A percentile compares a stretch with the other conserved stretches of the same genome.
These are phyloP conservation scores for Suillus plorans DNA, from an alignment of 768 basidiomycete genomes.

Conservation along the genomic window DNA sequence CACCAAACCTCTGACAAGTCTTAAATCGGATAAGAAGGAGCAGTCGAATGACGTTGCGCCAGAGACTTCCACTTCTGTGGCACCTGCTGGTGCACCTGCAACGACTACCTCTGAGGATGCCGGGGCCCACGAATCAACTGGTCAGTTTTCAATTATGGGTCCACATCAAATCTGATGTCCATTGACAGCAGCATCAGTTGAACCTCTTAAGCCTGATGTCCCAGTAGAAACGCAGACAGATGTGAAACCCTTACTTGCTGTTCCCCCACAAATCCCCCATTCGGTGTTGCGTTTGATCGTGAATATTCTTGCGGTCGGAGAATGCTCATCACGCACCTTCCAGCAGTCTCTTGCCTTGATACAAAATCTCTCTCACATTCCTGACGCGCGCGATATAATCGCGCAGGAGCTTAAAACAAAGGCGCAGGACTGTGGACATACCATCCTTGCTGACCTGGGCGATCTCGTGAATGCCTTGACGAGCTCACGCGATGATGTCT, in stretches of 20 bases:
- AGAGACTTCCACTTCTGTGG: slow-evolving; percentile 14
- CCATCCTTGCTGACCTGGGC: slow-evolving; percentile 72
- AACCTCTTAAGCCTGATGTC: slow-evolving; percentile 24
- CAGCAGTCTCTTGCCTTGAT: slow-evolving; percentile 89
- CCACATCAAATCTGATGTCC: not conserved
- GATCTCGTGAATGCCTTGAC: slow-evolving; percentile 68
- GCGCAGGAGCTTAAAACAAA: slow-evolving; percentile 83
- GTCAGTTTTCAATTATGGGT: not conserved
- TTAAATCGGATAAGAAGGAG: slow-evolving; percentile 53
- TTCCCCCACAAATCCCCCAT: slow-evolving; percentile 83
- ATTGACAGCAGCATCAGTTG: slow-evolving; percentile 11
- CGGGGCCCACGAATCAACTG: not conserved
- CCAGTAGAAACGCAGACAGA: slow-evolving; percentile 23
- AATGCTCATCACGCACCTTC: slow-evolving; percentile 96
- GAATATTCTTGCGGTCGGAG: slow-evolving; percentile 95
- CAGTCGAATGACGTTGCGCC: slow-evolving; percentile 21
- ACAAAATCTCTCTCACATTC: slow-evolving; percentile 86
- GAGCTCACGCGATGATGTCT: slow-evolving; percentile 50
- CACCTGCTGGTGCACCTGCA: slow-evolving; percentile 15
- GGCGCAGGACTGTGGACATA: slow-evolving; percentile 85
- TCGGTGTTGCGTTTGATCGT: slow-evolving; percentile 87
- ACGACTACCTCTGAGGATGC: slow-evolving; percentile 13
- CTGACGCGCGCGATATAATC: slow-evolving; percentile 85
- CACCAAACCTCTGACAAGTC: slow-evolving; percentile 73
- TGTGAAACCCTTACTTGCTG: slow-evolving; percentile 55